Percentiles rank a stretch among this genome's conserved stretches.
phyloP scores from a whole-genome alignment of 1,284 basidiomycete species.

The Fereydounia khargensis region DNA sequence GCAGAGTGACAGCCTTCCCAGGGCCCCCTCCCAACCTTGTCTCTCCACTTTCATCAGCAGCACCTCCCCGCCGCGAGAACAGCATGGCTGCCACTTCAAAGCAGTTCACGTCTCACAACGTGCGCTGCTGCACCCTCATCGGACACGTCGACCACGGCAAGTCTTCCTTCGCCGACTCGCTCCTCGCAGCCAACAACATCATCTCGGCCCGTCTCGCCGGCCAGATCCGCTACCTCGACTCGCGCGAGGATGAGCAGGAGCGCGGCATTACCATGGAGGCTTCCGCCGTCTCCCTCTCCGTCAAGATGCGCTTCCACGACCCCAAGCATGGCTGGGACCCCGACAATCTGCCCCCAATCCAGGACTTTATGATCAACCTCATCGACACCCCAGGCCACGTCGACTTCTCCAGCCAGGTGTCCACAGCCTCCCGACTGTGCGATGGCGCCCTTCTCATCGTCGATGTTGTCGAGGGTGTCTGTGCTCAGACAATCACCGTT shows the following conservation, averaged over 20 bases:
- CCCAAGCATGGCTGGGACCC: slow-evolving; percentile 31
- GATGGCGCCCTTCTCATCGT: slow-evolving; percentile 96
- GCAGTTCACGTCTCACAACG: slow-evolving; percentile 47
- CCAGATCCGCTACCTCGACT: slow-evolving; percentile 92
- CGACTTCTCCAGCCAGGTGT: slow-evolving; percentile 96
- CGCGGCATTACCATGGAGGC: slow-evolving; percentile 99
- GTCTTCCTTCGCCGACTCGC: slow-evolving; percentile 79
- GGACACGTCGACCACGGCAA: slow-evolving; percentile 58
- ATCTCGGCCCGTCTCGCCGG: slow-evolving; percentile 93
- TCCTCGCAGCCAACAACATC: slow-evolving; percentile 96
- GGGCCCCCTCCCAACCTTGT: too few relatives aligned
- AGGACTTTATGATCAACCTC: slow-evolving; percentile 82
- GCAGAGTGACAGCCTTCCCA: too few relatives aligned
- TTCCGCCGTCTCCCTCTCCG: slow-evolving; percentile 67
- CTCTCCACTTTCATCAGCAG: too few relatives aligned
- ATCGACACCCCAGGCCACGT: slow-evolving; percentile 99
- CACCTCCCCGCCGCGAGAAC: too few relatives aligned
- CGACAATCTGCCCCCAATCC: slow-evolving; percentile 36
- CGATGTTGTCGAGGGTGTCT: slow-evolving; percentile 96
- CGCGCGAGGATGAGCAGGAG: slow-evolving; percentile 94
- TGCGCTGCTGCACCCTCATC: slow-evolving; percentile 55
- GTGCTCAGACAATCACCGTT: slow-evolving; percentile 94
- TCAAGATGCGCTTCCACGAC: slow-evolving; percentile 47
- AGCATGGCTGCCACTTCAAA: slow-evolving; percentile 27
- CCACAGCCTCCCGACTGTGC: slow-evolving; percentile 85